Percentiles rank a stretch among this genome's conserved stretches.
phyloP scores from a whole-genome alignment of 2,329 filamentous ascomycete species.

The Diaporthe nobilis region DNA sequence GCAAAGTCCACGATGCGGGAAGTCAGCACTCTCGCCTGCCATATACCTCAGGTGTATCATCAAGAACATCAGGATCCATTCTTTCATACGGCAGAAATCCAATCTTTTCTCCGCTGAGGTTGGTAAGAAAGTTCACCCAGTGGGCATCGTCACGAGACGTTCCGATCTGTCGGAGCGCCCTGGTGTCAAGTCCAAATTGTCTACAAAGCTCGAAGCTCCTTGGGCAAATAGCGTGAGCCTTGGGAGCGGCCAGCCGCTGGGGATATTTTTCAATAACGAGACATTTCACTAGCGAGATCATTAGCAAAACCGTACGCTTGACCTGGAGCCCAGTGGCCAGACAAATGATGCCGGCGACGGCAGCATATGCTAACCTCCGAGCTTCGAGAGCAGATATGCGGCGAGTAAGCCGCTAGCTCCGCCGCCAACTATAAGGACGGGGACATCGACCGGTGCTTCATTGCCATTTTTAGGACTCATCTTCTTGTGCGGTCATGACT shows the following conservation, averaged over 20 bases:
- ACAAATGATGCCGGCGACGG: too few species aligned
- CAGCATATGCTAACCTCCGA: slow-evolving; percentile 44
- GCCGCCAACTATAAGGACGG: slow-evolving; percentile 54
- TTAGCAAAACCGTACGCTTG: neutral
- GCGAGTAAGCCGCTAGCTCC: slow-evolving; percentile 54
- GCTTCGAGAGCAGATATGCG: slow-evolving; percentile 51
- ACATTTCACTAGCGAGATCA: slow-evolving; percentile 44
- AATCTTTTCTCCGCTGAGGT: slow-evolving; percentile 52
- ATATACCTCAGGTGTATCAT: slow-evolving; percentile 51
- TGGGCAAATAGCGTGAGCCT: slow-evolving; percentile 50
- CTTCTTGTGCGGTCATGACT: neutral
- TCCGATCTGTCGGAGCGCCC: slow-evolving; percentile 48
- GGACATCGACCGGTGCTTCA: slow-evolving; percentile 44
- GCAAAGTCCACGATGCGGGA: neutral
- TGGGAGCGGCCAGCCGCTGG: slow-evolving; percentile 49
- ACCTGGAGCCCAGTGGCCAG: neutral
- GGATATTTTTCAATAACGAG: slow-evolving; percentile 52
- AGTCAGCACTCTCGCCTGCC: neutral
- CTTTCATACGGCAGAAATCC: slow-evolving; percentile 53
- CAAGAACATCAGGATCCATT: slow-evolving; percentile 51
- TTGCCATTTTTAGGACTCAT: neutral
- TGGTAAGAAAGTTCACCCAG: slow-evolving; percentile 58
- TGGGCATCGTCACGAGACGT: slow-evolving; percentile 51
- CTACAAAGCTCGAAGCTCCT: slow-evolving; percentile 50
- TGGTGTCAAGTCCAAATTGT: slow-evolving; percentile 49